Percentiles rank a stretch among this genome's conserved stretches.
phyloP scores from a whole-genome alignment of 495 filamentous ascomycete species.

The Trichoderma erinaceum region DNA sequence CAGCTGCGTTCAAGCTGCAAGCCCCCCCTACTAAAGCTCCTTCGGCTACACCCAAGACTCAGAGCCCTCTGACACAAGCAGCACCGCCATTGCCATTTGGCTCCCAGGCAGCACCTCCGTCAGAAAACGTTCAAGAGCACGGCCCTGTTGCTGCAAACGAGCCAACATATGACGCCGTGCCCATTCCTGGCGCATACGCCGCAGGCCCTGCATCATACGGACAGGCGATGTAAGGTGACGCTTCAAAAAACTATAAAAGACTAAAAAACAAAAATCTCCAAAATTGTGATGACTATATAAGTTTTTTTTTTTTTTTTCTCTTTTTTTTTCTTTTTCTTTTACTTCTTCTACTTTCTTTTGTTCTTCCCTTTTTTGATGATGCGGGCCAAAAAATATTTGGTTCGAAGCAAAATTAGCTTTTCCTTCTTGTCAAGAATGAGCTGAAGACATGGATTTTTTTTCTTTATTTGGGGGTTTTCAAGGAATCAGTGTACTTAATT shows the following conservation, averaged over 20 bases:
- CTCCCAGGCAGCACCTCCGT: slow-evolving; percentile 19
- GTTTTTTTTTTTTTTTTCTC: not conserved
- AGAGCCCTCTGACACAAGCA: slow-evolving; percentile 51
- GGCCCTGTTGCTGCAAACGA: slow-evolving; percentile 55
- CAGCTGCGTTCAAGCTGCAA: slow-evolving; percentile 69
- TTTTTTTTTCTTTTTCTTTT: not conserved
- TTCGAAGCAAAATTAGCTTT: not conserved
- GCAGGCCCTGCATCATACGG: slow-evolving; percentile 15
- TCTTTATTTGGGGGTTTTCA: not conserved
- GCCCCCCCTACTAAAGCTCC: slow-evolving; percentile 73
- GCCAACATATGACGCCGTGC: slow-evolving; percentile 59
- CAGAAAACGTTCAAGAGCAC: slow-evolving; percentile 32
- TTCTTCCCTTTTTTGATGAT: not conserved
- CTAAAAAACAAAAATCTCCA: not conserved
- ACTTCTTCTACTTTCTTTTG: not conserved
- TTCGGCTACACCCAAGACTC: slow-evolving; percentile 60
- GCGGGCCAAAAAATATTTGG: not conserved
- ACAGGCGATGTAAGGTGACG: not conserved
- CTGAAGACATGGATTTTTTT: not conserved
- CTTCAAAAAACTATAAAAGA: not conserved
- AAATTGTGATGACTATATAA: not conserved
- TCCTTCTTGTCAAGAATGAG: not conserved
- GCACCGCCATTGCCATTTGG: slow-evolving; percentile 19
- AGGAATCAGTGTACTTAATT: not conserved
- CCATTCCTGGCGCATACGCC: slow-evolving; percentile 59